Conservation (phyloP, 805 yeast genomes). For the Ogataea degrootiae region DNA sequence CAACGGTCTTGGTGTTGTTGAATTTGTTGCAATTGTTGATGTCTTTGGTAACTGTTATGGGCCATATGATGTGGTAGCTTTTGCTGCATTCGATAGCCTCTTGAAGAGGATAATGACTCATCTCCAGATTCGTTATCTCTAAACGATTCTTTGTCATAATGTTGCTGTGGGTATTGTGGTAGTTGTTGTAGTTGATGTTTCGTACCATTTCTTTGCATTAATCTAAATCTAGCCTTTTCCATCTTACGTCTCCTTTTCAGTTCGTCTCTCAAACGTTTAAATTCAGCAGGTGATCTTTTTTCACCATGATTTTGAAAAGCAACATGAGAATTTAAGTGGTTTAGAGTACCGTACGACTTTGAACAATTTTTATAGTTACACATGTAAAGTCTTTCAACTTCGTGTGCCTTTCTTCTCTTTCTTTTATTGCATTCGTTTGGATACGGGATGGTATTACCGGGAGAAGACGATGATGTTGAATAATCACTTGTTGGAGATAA, state of each 20-base stretch:
- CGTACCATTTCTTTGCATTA: conserved; percentile 8
- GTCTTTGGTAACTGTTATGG: background rate
- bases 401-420: conserved; percentile 49
- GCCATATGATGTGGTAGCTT: background rate
- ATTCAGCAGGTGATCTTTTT: conserved; percentile 51
- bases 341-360: conserved; percentile 56
- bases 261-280: conserved; percentile 42
- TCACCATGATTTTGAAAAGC: conserved; percentile 49
- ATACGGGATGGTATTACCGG: conserved; percentile 1
- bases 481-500: no score
- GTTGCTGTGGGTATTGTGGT: background rate
- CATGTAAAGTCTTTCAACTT: conserved; percentile 49
- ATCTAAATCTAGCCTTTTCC: conserved; percentile 16
- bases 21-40: conserved; percentile 2
- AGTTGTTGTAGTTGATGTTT: background rate
- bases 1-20: no score
- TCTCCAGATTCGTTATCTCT: background rate
- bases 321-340: conserved; percentile 56
- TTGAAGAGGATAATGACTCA: background rate
- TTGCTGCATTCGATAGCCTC: background rate
- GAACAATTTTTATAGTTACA: conserved; percentile 44
- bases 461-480: background rate
- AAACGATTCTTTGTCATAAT: background rate
- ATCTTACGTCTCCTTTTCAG: conserved; percentile 29
- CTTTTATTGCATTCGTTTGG: conserved; percentile 30